Evolutionary conservation across 768 basidiomycete genomes (phyloP), one percentile per base, ranked within the genome.

Genomic region (Pisolithus orientalis): DNA sequence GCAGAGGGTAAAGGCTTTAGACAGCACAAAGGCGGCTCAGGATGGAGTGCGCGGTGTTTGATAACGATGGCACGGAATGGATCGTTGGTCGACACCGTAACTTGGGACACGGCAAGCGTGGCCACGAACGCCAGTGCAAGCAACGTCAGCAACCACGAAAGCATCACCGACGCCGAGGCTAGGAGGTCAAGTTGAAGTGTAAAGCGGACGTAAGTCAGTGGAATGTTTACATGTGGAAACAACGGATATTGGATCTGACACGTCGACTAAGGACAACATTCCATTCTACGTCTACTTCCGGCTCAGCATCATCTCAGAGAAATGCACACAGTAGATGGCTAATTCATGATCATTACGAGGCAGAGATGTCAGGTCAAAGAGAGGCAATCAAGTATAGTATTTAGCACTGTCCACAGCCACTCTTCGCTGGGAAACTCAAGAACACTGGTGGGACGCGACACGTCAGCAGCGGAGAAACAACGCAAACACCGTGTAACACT

Each of bases 11-110:
- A 63, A 5, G 84, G 79, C 44, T 77, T 83, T 49, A 91, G 71
- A 60, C 85, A 86, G 70, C 88, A 91, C 47, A 88, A 60, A 3
- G 83, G 85, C 8, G 65, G 78, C 44, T 81, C 79, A 8, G 81
- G 74, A 17, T 68, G 65, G n/a, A 27, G 54, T 6, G 57, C 71
- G 56, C 74, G 80, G 6, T 74, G 75, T 6, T 71, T 73, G 6
- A 76, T 56, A 17, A 75, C 74, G 39, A 91, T 72, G 3, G 75
- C 76, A 47, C 77, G 75, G 66, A 90, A 84, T 1, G 75, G 81
- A 67, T 90, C 78, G 59, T 86, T 79, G 37, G 59, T 65, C 0
- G 75, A 74, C 5, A 63, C 65, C 25, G 65, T 57, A 13, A 71
- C 51, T 28, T 53, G 47, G 44, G 75, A 55, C 28, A 74, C 62